These are phyloP conservation scores for Yamadazyma pseudoaaseri DNA, from an alignment of 1,139 yeast genomes.

Conservation along the genomic window DNA sequence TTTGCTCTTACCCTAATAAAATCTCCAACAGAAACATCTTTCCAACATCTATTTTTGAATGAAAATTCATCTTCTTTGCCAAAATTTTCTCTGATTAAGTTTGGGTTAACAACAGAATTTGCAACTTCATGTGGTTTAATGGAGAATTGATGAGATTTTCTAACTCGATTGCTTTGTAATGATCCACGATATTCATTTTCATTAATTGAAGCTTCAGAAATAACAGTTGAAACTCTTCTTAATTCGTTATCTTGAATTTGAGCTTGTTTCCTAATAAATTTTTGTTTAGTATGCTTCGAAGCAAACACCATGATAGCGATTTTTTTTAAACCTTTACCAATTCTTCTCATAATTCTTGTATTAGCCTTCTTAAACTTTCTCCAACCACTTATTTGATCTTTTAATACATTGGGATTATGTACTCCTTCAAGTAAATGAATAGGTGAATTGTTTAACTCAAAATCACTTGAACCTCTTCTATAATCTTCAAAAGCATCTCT, in stretches of 20 bases:
- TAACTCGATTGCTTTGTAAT: conserved; percentile 10
- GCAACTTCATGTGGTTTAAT: conserved; percentile 17
- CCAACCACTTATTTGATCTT: conserved; percentile 64
- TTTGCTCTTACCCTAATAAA: conserved; percentile 78
- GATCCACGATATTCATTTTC: conserved; percentile 11
- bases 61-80: conserved; percentile 14
- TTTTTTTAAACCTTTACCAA: conserved; percentile 22
- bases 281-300: conserved; percentile 26
- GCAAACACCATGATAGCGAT: conserved; percentile 27
- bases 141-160: conserved; percentile 16
- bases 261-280: conserved; percentile 26
- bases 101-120: conserved; percentile 36
- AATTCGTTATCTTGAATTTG: conserved; percentile 29
- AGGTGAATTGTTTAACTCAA: conserved; percentile 82
- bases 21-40: conserved; percentile 86
- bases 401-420: conserved; percentile 74
- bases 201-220: conserved; percentile 26
- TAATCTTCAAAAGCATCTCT: conserved; percentile 96
- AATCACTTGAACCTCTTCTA: conserved; percentile 74
- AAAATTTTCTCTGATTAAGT: conserved; percentile 13
- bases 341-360: conserved; percentile 20
- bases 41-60: conserved; percentile 80
- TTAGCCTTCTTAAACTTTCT: conserved; percentile 59
- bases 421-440: conserved; percentile 75
- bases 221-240: conserved; percentile 39